Conservation (phyloP, 306 rosid species). For the Lagenaria siceraria region DNA sequence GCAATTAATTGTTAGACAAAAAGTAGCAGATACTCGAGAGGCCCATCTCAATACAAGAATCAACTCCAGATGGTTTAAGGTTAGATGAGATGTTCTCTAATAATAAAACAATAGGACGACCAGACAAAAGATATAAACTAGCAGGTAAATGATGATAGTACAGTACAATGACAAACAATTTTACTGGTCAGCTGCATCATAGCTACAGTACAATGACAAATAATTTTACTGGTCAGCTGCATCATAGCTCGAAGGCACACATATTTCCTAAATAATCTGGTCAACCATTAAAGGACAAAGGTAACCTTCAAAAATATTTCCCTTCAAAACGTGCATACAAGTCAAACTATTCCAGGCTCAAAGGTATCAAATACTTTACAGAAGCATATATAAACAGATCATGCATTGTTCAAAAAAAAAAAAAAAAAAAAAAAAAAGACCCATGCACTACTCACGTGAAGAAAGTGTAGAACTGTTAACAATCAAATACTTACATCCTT, state of each 20-base stretch:
- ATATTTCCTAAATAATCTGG: neutral
- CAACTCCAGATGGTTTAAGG: neutral
- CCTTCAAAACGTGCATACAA: neutral
- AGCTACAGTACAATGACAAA: neutral
- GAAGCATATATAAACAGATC: slow-evolving; percentile 5
- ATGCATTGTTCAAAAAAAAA: too few species aligned
- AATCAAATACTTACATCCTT: slow-evolving; percentile 66
- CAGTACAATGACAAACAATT: neutral
- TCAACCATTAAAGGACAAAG: neutral
- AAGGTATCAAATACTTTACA: neutral
- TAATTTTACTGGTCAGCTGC: neutral
- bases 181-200: neutral
- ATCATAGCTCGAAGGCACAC: neutral
- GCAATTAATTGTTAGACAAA: neutral
- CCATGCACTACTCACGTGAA: neutral
- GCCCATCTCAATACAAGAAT: neutral
- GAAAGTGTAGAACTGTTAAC: neutral
- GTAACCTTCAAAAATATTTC: neutral
- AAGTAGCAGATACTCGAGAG: neutral
- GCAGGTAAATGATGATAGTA: neutral
- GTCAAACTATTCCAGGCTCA: neutral
- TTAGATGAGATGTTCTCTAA: neutral
- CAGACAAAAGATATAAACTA: neutral
- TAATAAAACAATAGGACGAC: neutral
- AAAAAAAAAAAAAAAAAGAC: too few species aligned